Base-by-base conservation (phyloP, 1,284 basidiomycete species). In the Cutaneotrichosporon dermatis region DNA sequence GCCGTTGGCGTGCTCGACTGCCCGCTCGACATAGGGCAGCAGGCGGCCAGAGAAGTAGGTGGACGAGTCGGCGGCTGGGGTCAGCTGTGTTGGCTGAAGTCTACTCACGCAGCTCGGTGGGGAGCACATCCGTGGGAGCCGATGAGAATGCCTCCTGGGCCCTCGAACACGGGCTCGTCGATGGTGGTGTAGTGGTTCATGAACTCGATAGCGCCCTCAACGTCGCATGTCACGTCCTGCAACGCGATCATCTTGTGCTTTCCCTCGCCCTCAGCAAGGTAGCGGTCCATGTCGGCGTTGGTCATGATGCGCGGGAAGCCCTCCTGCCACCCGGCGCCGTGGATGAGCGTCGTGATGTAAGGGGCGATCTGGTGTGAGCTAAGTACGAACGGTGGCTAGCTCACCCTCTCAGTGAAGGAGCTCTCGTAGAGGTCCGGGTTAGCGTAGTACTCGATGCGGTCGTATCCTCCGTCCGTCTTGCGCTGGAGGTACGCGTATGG, bases 51-150 rank as follows among this genome's bases (percentile, higher is more conserved):
- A 88, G 75, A 95, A 95, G 65, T 88, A 85, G 39, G 80, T 71
- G 0, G 89, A 90, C 6, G 91, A 88, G 66, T 94, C 91, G 50
- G 84, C 57, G n/a, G 71, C 70, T 66, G 57, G 37, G 13, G 66
- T 58, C 33, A 55, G 54, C 6, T 15, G 6, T 53, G 16, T 11
- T 12, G 8, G 33, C n/a, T 16, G 25, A 12, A 15, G 5, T n/a
- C 4, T 9, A 70, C 73, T 59, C 78, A 25, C 91, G 88, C 12
- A 95, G 82, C 55, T 88, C 85, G 0, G 91, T 84, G 0, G 92
- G 92, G 3, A 94, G 83, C 65, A 95, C 94, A 70, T 95, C 92
- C 53, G 92, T 87, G 0, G 0, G 88, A 84, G 84, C 92, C 90
- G 68, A 93, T 85, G 54, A 88, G 84, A 4, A 90, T 82, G 0